Evolutionary conservation across 2,329 filamentous ascomycete species (phyloP).

Genomic region (Zymoseptoria tritici): DNA sequence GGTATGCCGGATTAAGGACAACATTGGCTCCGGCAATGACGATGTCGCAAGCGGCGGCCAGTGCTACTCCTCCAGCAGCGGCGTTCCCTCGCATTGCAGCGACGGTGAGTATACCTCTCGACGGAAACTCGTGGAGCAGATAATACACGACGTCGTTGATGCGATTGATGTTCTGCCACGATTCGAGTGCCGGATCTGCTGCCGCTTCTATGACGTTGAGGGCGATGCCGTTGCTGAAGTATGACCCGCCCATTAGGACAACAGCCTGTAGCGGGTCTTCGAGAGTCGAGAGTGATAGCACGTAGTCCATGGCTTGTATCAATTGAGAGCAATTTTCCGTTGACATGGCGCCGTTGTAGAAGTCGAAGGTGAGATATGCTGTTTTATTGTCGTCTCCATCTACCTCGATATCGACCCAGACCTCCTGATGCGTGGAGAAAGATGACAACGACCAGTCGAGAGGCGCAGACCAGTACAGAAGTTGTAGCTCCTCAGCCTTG

Average conservation of each 20-base stretch:
- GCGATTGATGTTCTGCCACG: constrained; percentile 40
- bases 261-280: constrained; percentile 30
- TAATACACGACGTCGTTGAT: constrained; percentile 38
- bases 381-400: constrained; percentile 24
- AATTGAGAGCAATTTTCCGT: constrained; percentile 34
- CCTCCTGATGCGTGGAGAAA: constrained; percentile 33
- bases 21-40: constrained; percentile 34
- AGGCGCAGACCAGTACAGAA: constrained; percentile 13
- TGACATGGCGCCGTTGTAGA: constrained; percentile 41
- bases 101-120: constrained; percentile 31
- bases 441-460: constrained; percentile 27
- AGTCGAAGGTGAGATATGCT: constrained; percentile 38
- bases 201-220: constrained; percentile 40
- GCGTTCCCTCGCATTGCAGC: constrained; percentile 37
- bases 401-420: constrained; percentile 33
- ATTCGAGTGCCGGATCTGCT: constrained; percentile 32
- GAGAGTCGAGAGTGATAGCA: constrained; percentile 26
- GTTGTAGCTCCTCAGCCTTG: constrained; percentile 11
- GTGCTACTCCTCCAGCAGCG: constrained; percentile 38
- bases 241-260: constrained; percentile 36
- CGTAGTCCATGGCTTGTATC: constrained; percentile 31
- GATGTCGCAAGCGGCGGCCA: constrained; percentile 33
- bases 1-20: constrained; percentile 39
- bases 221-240: constrained; percentile 41
- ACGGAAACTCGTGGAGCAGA: constrained; percentile 34